Percentiles rank a stretch among this genome's conserved stretches.
These are phyloP conservation scores for Backusella morwellensis DNA, from an alignment of 192 early-diverging fungal genomes.

Conservation along the genomic window DNA sequence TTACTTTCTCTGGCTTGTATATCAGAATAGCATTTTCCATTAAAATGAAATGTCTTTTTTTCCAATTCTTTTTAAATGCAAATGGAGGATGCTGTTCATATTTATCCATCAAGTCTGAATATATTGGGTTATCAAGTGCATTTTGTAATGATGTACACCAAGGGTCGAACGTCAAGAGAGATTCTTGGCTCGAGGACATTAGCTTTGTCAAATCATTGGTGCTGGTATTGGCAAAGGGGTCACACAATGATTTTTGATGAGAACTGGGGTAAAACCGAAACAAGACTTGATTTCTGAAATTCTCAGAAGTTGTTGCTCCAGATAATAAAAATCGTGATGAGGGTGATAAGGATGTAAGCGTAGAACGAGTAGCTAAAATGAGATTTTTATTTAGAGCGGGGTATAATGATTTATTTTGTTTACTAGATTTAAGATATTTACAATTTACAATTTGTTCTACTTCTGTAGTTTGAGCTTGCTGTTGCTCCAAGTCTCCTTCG, in stretches of 20 bases:
- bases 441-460: background rate
- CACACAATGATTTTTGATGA: constrained; percentile 6
- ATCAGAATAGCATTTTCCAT: constrained; percentile 17
- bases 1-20: constrained; percentile 16
- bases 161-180: background rate
- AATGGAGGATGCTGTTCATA: constrained; percentile 19
- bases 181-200: background rate
- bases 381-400: background rate
- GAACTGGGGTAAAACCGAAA: constrained; percentile 11
- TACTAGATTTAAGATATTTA: background rate
- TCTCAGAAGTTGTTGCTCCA: constrained; percentile 14
- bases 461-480: background rate
- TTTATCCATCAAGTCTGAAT: constrained; percentile 12
- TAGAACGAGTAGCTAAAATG: constrained; percentile 6
- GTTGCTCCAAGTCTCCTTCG: background rate
- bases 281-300: constrained; percentile 17
- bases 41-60: constrained; percentile 21
- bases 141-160: constrained; percentile 17
- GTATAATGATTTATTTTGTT: background rate
- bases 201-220: background rate
- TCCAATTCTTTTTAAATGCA: constrained; percentile 26
- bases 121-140: constrained; percentile 9
- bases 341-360: constrained; percentile 14
- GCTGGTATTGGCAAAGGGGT: background rate
- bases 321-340: constrained; percentile 12